These are phyloP conservation scores for Sarocladiaceae sp. DNA, from an alignment of 2,329 filamentous ascomycete species.

Conservation along the genomic window DNA sequence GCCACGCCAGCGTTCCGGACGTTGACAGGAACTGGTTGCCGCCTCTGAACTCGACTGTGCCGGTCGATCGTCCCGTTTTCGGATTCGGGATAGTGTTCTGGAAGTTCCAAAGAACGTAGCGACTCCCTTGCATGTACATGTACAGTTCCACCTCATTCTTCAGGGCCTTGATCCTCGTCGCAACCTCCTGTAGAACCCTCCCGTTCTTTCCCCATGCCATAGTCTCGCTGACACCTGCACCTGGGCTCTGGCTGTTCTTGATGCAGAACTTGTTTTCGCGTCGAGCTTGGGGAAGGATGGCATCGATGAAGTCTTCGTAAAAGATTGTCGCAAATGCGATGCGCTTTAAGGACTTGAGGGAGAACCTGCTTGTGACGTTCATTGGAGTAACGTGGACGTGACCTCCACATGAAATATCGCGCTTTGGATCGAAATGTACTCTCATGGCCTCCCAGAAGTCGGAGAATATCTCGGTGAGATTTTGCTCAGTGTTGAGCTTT, in stretches of 20 bases:
- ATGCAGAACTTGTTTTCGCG: constrained; percentile 30
- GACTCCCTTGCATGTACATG: constrained; percentile 31
- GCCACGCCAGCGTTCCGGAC: constrained; percentile 30
- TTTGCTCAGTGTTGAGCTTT: constrained; percentile 27
- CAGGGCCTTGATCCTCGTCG: constrained; percentile 20
- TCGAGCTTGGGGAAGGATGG: constrained; percentile 25
- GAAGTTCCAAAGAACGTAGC: constrained; percentile 35
- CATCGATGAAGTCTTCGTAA: constrained; percentile 28
- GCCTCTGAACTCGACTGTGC: constrained; percentile 32
- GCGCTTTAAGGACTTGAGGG: constrained; percentile 26
- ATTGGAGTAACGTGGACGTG: constrained; percentile 34
- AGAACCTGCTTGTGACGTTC: constrained; percentile 26
- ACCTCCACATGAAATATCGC: constrained; percentile 29
- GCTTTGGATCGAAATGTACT: constrained; percentile 32
- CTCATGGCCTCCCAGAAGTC: constrained; percentile 36
- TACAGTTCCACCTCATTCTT: constrained; percentile 24
- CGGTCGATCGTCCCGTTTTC: constrained; percentile 29
- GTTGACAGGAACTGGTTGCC: constrained; percentile 32
- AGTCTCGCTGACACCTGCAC: constrained; percentile 22
- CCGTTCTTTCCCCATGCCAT: constrained; percentile 22
- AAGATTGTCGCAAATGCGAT: constrained; percentile 29
- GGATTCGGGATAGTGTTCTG: constrained; percentile 31
- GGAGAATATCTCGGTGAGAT: constrained; percentile 25
- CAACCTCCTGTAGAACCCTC: constrained; percentile 20
- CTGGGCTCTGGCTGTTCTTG: constrained; percentile 25